Evolutionary conservation across 2,329 filamentous ascomycete genomes (phyloP).

Genomic region (Metarhizium anisopliae): DNA sequence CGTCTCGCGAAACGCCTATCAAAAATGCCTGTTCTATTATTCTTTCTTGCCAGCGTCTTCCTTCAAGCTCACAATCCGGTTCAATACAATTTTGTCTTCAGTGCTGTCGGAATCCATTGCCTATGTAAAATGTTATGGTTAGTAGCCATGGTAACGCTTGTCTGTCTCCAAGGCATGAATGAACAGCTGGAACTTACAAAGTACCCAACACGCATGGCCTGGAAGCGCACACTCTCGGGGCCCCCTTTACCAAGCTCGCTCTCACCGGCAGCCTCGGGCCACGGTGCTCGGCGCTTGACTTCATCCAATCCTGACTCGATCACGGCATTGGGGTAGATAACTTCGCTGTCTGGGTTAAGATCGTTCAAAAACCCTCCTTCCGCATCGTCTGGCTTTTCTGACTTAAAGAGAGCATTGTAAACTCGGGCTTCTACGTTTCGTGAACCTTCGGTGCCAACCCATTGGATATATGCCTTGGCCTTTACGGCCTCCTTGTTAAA

Average conservation of each 20-base stretch:
- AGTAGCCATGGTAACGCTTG: neutral
- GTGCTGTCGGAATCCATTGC: conserved; percentile 71
- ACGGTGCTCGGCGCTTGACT: conserved; percentile 62
- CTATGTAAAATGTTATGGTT: conserved; percentile 21
- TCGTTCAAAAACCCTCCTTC: conserved; percentile 76
- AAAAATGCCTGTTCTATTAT: neutral
- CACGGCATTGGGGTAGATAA: conserved; percentile 68
- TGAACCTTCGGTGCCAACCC: conserved; percentile 63
- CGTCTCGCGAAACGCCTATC: neutral
- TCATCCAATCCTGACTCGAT: conserved; percentile 80
- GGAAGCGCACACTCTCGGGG: conserved; percentile 75
- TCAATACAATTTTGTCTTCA: conserved; percentile 73
- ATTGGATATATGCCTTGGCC: conserved; percentile 82
- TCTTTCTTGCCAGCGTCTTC: conserved; percentile 65
- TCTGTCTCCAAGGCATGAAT: neutral
- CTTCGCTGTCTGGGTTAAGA: conserved; percentile 75
- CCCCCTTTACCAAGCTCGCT: conserved; percentile 51
- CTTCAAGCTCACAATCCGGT: conserved; percentile 86
- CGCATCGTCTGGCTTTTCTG: conserved; percentile 68
- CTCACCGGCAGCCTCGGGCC: conserved; percentile 72
- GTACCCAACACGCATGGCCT: conserved; percentile 82
- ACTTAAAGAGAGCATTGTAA: conserved; percentile 79
- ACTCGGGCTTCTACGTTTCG: conserved; percentile 66
- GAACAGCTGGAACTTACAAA: conserved; percentile 43
- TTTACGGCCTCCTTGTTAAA: conserved; percentile 64